Evolutionary conservation across 2,329 filamentous ascomycete genomes (phyloP).

Genomic region (Cordyceps militaris): DNA sequence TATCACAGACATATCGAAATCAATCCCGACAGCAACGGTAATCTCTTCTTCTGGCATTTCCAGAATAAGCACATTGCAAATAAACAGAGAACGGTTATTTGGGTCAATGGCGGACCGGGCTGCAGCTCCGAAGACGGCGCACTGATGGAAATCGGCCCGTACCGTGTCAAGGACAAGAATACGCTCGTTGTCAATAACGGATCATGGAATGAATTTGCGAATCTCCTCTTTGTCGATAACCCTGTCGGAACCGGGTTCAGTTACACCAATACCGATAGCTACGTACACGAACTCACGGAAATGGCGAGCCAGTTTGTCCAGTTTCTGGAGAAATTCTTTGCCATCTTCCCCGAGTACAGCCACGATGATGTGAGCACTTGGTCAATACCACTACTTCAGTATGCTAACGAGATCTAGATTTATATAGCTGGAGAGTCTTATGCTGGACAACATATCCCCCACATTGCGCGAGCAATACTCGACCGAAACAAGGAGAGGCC

Average conservation of each 20-base stretch:
- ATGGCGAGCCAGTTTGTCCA: conserved; percentile 85
- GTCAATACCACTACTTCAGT: neutral
- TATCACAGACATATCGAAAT: conserved; percentile 77
- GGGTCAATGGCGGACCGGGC: conserved; percentile 94
- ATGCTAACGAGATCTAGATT: conserved; percentile 48
- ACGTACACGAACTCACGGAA: conserved; percentile 73
- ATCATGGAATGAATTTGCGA: conserved; percentile 98
- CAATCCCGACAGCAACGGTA: conserved; percentile 75
- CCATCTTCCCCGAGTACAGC: conserved; percentile 83
- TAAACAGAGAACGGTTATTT: conserved; percentile 82
- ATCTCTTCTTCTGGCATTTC: conserved; percentile 98
- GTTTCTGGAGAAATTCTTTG: conserved; percentile 90
- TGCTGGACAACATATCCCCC: conserved; percentile 93
- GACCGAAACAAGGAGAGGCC: conserved; percentile 67
- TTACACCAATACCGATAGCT: conserved; percentile 86
- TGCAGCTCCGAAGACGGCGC: conserved; percentile 97
- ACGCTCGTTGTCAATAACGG: conserved; percentile 76
- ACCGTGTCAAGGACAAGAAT: conserved; percentile 70
- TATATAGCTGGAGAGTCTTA: conserved; percentile 96
- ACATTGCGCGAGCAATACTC: conserved; percentile 87
- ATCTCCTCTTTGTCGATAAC: conserved; percentile 93
- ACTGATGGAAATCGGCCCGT: conserved; percentile 93
- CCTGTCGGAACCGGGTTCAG: conserved; percentile 95
- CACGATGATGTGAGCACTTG: conserved; percentile 71
- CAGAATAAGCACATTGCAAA: conserved; percentile 94